Conservation (phyloP, 2,329 filamentous ascomycete species). For the Pseudogymnoascus sp. region DNA sequence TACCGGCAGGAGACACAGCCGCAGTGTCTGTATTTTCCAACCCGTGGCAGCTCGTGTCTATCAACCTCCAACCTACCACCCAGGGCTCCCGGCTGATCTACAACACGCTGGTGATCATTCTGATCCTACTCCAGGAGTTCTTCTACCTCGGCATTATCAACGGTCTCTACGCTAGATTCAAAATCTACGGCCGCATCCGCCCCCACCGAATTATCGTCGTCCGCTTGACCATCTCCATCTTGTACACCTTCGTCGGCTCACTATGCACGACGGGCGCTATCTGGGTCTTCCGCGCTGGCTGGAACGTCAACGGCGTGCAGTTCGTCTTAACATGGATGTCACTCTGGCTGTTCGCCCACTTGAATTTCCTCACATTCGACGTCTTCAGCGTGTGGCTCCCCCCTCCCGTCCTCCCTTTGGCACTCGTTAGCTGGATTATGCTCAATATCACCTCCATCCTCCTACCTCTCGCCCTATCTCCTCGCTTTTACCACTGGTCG, state of each 20-base stretch:
- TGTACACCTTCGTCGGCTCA: constrained; percentile 30
- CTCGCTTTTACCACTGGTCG: constrained; percentile 52
- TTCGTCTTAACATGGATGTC: constrained; percentile 51
- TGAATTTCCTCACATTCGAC: constrained; percentile 37
- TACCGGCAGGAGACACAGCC: constrained; percentile 21
- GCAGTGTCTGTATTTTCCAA: constrained; percentile 28
- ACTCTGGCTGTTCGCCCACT: constrained; percentile 51
- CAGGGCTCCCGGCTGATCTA: constrained; percentile 30
- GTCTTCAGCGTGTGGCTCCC: constrained; percentile 29
- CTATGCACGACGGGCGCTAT: constrained; percentile 33
- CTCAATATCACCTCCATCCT: constrained; percentile 54
- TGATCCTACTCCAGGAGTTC: constrained; percentile 29
- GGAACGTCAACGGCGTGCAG: constrained; percentile 41
- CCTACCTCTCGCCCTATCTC: constrained; percentile 49
- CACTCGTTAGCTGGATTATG: constrained; percentile 51
- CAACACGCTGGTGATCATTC: constrained; percentile 34
- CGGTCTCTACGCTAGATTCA: constrained; percentile 22
- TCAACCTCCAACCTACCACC: constrained; percentile 27
- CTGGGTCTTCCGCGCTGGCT: constrained; percentile 37
- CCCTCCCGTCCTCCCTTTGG: constrained; percentile 32
- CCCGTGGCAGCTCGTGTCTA: constrained; percentile 25
- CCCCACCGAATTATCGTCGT: constrained; percentile 21
- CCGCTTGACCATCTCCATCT: constrained; percentile 23
- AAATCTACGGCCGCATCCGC: constrained; percentile 18
- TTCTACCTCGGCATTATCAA: constrained; percentile 25